Evolutionary conservation across 2,329 filamentous ascomycete species (phyloP), one percentile per base, ranked within the genome.

Genomic region (Colletotrichum neosansevieriae): DNA sequence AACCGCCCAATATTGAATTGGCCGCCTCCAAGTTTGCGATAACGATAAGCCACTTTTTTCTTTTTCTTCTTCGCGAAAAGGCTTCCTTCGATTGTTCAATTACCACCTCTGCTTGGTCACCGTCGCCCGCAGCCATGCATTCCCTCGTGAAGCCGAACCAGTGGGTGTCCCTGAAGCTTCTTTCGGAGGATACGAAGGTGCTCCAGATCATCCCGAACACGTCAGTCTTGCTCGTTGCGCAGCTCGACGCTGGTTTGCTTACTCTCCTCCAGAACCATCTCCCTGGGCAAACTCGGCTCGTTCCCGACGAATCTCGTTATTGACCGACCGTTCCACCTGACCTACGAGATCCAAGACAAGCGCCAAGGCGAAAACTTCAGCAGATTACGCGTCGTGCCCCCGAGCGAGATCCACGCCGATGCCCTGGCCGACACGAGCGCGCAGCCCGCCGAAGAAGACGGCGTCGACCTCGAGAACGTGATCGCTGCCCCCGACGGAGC

Each of bases 271-370:
- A 98, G 94, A 45, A 93, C 89, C 50, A 92, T 98, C 72, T 94
- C 93, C 2, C 85, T 98, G 38, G 94, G 94, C 63, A 98, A 98
- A 87, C 97, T 96, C 78, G 96, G 96, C 71, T 89, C 89, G 2
- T 98, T 99, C 76, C 91, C 93, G 15, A 90, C 93, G 59, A 98
- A 98, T 76, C 87, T 96, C 36, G 89, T 99, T 51, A 88, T 99
- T 71, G 92, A 94, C n/a, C 91, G 96, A 7, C 96, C 96, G 0
- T 97, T 93, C 77, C 89, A 97, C 81, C 84, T 97, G 69, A 98
- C 94, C 1, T 99, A 94, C 80, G 95, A 98, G 78, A 85, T 98
- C 2, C 87, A 92, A 71, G 94, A 97, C 74, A 89, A 87, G 75
- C 80, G 84, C 29, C 85, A 90, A 4, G 86, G 86, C 69, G 89